Evolutionary conservation across 2,329 filamentous ascomycete species (phyloP).

Genomic region (Leptodontidium sp.): DNA sequence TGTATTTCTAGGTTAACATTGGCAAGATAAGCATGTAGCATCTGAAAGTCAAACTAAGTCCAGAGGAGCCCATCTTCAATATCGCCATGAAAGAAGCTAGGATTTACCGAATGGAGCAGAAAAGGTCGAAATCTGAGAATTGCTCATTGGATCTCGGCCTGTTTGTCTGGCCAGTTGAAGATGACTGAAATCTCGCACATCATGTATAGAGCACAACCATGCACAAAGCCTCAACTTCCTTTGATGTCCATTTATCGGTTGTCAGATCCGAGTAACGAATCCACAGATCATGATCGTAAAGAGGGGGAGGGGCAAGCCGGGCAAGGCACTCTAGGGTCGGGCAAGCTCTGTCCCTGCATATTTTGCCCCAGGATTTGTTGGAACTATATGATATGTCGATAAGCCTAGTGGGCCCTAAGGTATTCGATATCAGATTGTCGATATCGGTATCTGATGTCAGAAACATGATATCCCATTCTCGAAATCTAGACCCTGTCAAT

Average conservation of each 20-base stretch:
- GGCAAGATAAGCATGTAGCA: too few relatives aligned
- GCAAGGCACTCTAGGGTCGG: neutral
- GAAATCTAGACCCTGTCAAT: neutral
- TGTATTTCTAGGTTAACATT: too few relatives aligned
- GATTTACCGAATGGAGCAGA: neutral
- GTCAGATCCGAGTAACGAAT: too few relatives aligned
- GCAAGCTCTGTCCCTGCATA: neutral
- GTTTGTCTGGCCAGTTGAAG: too few relatives aligned
- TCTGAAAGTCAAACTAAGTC: too few relatives aligned
- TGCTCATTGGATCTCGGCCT: too few relatives aligned
- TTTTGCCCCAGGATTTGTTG: neutral
- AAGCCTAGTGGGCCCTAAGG: slow-evolving; percentile 1
- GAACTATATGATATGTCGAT: neutral
- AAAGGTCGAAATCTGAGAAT: too few relatives aligned
- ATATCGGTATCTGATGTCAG: neutral
- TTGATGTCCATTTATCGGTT: too few relatives aligned
- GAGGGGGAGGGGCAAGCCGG: slow-evolving; percentile 7
- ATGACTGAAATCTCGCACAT: too few relatives aligned
- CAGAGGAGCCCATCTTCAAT: neutral
- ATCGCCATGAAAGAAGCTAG: neutral
- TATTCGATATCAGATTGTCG: slow-evolving; percentile 13
- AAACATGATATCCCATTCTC: slow-evolving; percentile 16
- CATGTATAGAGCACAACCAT: too few relatives aligned
- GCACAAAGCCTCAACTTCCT: too few relatives aligned
- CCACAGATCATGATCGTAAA: neutral